Evolutionary conservation across 495 filamentous ascomycete genomes (phyloP), one percentile per base, ranked within the genome.

Genomic region (Friedmanniomyces endolithicus): DNA sequence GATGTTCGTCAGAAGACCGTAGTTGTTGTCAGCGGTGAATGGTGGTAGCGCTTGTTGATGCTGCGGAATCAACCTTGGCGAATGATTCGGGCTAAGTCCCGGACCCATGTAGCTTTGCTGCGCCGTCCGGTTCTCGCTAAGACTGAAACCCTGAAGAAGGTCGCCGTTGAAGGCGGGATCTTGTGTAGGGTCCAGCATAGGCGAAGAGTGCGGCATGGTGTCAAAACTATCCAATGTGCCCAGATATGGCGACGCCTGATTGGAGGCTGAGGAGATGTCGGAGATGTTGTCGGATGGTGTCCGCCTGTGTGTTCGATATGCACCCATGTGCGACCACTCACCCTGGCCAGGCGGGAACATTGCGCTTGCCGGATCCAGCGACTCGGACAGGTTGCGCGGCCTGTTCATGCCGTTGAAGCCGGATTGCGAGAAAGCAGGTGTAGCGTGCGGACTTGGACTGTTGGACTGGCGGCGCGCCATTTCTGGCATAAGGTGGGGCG

Each of bases 211-310:
- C 46, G 88, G 84, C 50, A 78, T 70, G 9, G 72, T 70, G 14
- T 96, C 90, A 64, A 90, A 88, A 57, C 72, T 80, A 50, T 96
- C 92, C 50, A 83, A 76, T 64, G 86, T 87, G 24, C 77, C 77
- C 47, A 95, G 65, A 63, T 81, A 87, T 44, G 92, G 92, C 19
- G 90, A 96, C 29, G 82, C 81, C 9, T 82, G 78, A 0, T 79
- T 84, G 19, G 88, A 94, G 29, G 53, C 58, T 16, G 86, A 90
- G 3, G 82, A 86, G 7, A 86, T 77, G 61, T 96, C 92, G 6
- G 90, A 96, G 61, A 85, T 86, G 6, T 68, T 64, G 65, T 96
- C 92, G 7, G 90, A 96, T 0, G 90, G 86, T 34, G 84, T 79
- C 64, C 88, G 78, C 52, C 89, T 79, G 67, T 96, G 89, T 6